phyloP scores from a whole-genome alignment of 176 grass and related monocot species.

The sorghum (Sorghum bicolor) region Sorghum_bicolor_NCBIv3 NC_012879.2:9709001-9709500 shows the following conservation, averaged over 20 bases:
- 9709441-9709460: constrained; percentile 7
- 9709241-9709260: constrained; percentile 28
- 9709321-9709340: constrained; percentile 84
- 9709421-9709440: neutral
- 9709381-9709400: constrained; percentile 12
- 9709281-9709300: constrained; percentile 52
- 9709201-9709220: constrained; percentile 95
- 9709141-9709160: constrained; percentile 92
- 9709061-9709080: constrained; percentile 96
- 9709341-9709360: constrained; percentile 82
- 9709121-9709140: constrained; percentile 95
- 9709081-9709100: constrained; percentile 99
- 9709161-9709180: constrained; percentile 78
- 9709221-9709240: neutral
- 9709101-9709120: constrained; percentile 99
- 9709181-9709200: constrained; percentile 99
- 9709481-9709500: constrained; percentile 2
- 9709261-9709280: neutral
- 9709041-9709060: constrained; percentile 91
- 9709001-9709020: neutral
- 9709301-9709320: constrained; percentile 81
- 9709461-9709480: constrained; percentile 2
- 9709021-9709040: neutral
- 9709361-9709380: constrained; percentile 59
- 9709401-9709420: neutral